Evolutionary conservation across 2,329 filamentous ascomycete species (phyloP).

Genomic region (Diaporthe nobilis): DNA sequence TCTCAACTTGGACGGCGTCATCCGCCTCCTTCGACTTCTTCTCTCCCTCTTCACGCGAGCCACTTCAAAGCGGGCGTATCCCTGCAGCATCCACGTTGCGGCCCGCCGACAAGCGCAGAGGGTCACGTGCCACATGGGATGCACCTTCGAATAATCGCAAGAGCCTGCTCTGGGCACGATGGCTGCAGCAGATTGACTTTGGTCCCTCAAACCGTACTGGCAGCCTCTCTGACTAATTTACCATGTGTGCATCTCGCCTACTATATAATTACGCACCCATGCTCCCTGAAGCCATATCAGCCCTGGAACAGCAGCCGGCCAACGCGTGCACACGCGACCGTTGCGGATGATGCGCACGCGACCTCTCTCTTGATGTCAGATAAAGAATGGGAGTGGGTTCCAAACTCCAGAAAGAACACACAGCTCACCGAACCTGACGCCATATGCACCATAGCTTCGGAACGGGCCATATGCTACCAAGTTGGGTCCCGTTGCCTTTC

Average conservation of each 20-base stretch:
- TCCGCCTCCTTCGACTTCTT: neutral
- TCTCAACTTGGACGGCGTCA: constrained; percentile 21
- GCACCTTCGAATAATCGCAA: constrained; percentile 19
- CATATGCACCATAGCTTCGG: neutral
- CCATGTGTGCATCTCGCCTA: neutral
- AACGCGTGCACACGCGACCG: neutral
- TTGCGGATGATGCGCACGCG: neutral
- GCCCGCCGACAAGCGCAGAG: constrained; percentile 11
- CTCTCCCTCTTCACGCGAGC: neutral
- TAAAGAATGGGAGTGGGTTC: too few species aligned
- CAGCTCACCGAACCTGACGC: neutral
- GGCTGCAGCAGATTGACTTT: neutral
- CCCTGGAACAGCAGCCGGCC: neutral
- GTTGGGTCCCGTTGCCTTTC: neutral
- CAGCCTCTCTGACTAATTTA: neutral
- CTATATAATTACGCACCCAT: too few species aligned
- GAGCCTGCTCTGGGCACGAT: neutral
- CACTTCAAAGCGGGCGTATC: constrained; percentile 1
- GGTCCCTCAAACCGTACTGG: neutral
- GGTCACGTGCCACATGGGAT: constrained; percentile 22
- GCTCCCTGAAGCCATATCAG: rapidly evolving
- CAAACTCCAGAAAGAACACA: too few species aligned
- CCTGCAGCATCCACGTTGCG: constrained; percentile 23
- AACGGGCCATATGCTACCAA: neutral
- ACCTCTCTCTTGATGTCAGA: neutral